These are phyloP conservation scores for Metarhizium guizhouense DNA, from an alignment of 2,329 filamentous ascomycete species.

Conservation along the genomic window DNA sequence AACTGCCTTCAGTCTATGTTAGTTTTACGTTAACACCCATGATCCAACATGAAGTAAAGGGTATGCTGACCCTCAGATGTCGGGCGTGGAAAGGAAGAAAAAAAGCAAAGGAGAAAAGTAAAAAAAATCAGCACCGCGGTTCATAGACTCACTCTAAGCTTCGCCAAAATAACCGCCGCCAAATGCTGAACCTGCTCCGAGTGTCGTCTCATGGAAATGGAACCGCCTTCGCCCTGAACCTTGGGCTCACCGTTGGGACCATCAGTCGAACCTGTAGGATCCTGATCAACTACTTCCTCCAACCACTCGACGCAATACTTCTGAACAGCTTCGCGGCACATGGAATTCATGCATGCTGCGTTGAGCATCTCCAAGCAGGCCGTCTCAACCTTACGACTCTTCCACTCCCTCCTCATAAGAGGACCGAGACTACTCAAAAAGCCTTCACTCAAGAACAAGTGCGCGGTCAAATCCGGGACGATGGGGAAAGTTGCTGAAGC, in stretches of 20 bases:
- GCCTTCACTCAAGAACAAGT: slow-evolving; percentile 79
- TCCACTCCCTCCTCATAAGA: slow-evolving; percentile 70
- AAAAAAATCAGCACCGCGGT: neutral
- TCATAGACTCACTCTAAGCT: slow-evolving; percentile 42
- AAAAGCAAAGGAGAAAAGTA: too few species aligned
- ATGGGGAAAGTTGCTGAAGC: slow-evolving; percentile 83
- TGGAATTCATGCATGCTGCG: slow-evolving; percentile 77
- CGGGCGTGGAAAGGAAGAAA: neutral
- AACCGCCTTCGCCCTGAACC: slow-evolving; percentile 50
- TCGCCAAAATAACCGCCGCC: slow-evolving; percentile 69
- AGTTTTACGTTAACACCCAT: slow-evolving; percentile 33
- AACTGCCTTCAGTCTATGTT: slow-evolving; percentile 45
- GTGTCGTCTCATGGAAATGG: slow-evolving; percentile 51
- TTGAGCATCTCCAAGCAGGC: slow-evolving; percentile 84
- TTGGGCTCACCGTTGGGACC: slow-evolving; percentile 43
- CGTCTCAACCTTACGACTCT: slow-evolving; percentile 77
- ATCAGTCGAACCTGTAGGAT: slow-evolving; percentile 46
- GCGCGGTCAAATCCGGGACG: slow-evolving; percentile 62
- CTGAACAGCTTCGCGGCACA: slow-evolving; percentile 73
- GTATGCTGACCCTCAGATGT: slow-evolving; percentile 7
- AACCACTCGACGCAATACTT: slow-evolving; percentile 85
- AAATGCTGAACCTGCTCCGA: slow-evolving; percentile 53
- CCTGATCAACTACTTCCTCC: slow-evolving; percentile 70
- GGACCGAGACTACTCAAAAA: slow-evolving; percentile 72
- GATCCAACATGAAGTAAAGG: neutral